Evolutionary conservation across 2,329 filamentous ascomycete species (phyloP).

Genomic region (Fusarium palustre): DNA sequence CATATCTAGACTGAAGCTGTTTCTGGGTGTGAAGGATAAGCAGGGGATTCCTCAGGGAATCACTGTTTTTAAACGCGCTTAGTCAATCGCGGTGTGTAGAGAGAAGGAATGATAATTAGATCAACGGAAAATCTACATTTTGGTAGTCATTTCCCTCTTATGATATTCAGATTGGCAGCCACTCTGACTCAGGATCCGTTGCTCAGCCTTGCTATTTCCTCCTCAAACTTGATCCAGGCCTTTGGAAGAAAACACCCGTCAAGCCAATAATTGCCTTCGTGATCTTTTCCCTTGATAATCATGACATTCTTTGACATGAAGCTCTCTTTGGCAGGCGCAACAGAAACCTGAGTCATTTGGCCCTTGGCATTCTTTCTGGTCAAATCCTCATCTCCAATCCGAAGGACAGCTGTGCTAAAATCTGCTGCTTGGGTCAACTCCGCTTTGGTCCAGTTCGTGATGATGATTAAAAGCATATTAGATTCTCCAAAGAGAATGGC

Average conservation of each 20-base stretch:
- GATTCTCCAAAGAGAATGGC: background rate
- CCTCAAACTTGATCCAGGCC: background rate
- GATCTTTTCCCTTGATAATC: background rate
- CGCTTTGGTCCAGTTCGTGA: background rate
- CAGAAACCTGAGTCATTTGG: background rate
- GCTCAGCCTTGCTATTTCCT: background rate
- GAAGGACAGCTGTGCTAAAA: background rate
- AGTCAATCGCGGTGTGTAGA: no score
- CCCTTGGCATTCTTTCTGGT: background rate
- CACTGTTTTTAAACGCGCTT: background rate
- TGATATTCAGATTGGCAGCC: background rate
- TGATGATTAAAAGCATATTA: background rate
- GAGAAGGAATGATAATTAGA: no score
- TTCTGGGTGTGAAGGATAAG: background rate
- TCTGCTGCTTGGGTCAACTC: background rate
- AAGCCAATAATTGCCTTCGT: background rate
- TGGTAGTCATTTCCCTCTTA: fast-evolving
- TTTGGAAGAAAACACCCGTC: background rate
- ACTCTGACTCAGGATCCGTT: no score
- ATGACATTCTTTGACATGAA: background rate
- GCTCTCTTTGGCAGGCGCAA: background rate
- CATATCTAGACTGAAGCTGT: background rate
- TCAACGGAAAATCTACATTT: background rate
- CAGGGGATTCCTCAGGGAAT: background rate
- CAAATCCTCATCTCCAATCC: background rate